phyloP scores from a whole-genome alignment of 768 basidiomycete genomes.

The Strobilomyces dryophilus region DNA sequence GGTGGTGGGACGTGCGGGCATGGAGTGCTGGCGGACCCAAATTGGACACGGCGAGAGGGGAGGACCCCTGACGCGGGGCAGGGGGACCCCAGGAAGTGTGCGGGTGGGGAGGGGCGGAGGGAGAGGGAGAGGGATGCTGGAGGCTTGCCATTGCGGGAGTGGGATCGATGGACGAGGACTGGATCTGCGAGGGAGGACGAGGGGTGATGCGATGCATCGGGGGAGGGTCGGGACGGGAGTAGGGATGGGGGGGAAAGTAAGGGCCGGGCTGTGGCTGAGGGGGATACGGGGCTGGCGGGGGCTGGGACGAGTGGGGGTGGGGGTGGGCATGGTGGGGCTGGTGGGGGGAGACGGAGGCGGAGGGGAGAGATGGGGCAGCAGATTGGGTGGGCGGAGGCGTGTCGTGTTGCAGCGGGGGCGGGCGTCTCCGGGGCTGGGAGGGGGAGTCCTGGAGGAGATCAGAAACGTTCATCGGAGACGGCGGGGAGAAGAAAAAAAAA shows the following conservation, averaged over 20 bases:
- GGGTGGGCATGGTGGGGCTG: slow-evolving; percentile 26
- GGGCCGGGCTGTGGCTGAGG: slow-evolving; percentile 17
- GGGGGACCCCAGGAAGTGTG: slow-evolving; percentile 31
- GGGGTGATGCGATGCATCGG: slow-evolving; percentile 29
- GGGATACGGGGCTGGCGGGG: slow-evolving; percentile 18
- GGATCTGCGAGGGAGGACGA: slow-evolving; percentile 31
- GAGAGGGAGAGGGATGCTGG: slow-evolving; percentile 29
- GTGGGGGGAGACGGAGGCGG: slow-evolving; percentile 31
- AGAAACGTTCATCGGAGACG: slow-evolving; percentile 56
- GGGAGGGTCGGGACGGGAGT: slow-evolving; percentile 15
- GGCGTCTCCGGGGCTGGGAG: slow-evolving; percentile 46
- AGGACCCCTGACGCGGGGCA: slow-evolving; percentile 30
- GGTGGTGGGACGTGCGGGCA: slow-evolving; percentile 25
- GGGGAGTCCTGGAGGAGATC: slow-evolving; percentile 67
- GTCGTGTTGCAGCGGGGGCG: slow-evolving; percentile 25
- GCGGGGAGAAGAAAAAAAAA: neutral
- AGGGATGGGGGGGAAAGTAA: slow-evolving; percentile 17
- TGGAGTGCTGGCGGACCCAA: slow-evolving; percentile 23
- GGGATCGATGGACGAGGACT: slow-evolving; percentile 22
- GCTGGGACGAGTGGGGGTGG: slow-evolving; percentile 12
- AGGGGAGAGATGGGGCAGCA: slow-evolving; percentile 20
- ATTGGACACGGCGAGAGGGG: slow-evolving; percentile 24
- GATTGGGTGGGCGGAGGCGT: slow-evolving; percentile 26
- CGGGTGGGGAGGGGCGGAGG: slow-evolving; percentile 25
- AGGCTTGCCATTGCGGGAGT: slow-evolving; percentile 32